Percentiles rank a stretch among this genome's conserved stretches.
Evolutionary conservation across 176 grass and related monocot species (phyloP).

Genomic region (Oryza meridionalis): DNA sequence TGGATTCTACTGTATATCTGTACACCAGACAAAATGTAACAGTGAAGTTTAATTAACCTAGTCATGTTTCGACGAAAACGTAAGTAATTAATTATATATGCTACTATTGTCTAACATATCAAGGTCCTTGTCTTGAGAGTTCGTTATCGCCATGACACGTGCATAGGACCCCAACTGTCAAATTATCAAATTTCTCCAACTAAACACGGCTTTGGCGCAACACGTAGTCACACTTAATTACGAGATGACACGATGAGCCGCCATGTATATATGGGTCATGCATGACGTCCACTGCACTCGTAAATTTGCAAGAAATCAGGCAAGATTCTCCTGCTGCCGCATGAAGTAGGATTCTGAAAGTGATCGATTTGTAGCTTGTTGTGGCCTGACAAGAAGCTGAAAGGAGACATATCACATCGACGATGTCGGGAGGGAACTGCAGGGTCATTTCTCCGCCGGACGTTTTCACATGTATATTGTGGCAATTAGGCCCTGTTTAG

Average conservation of each 20-base stretch:
- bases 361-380: background rate
- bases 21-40: background rate
- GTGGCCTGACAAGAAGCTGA: background rate
- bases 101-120: background rate
- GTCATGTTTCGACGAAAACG: background rate
- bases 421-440: constrained; percentile 1
- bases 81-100: background rate
- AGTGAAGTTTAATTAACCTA: background rate
- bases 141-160: background rate
- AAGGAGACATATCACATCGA: background rate
- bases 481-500: no score
- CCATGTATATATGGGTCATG: constrained; percentile 1
- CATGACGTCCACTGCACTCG: background rate
- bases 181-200: background rate
- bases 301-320: background rate
- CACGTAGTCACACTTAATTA: background rate
- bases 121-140: background rate
- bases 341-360: background rate
- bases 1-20: background rate
- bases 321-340: background rate
- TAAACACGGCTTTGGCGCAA: background rate
- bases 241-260: background rate
- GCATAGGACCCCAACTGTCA: no score
- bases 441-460: no score
- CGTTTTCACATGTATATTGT: no score